These are phyloP conservation scores for Pichia terricola DNA, from an alignment of 1,139 yeast genomes.

Conservation along the genomic window DNA sequence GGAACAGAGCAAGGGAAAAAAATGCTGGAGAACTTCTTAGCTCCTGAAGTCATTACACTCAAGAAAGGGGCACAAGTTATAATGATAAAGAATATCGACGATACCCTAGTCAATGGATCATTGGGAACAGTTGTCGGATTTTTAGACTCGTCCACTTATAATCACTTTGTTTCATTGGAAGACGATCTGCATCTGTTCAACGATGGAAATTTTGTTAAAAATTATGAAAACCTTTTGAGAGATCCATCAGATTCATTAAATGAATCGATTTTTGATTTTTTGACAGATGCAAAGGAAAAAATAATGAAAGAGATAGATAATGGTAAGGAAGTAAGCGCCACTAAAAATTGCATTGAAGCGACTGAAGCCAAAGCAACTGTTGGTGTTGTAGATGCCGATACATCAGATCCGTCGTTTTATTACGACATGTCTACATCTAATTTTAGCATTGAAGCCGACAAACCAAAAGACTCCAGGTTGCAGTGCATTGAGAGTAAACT, in stretches of 20 bases:
- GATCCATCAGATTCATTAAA: background rate
- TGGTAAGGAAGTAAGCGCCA: background rate
- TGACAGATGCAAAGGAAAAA: slow-evolving; percentile 1
- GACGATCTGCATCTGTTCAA: background rate
- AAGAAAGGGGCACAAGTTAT: slow-evolving; percentile 90
- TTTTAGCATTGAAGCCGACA: background rate
- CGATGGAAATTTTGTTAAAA: background rate
- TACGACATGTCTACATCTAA: background rate
- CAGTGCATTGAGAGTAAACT: slow-evolving; percentile 24
- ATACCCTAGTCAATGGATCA: slow-evolving; percentile 83
- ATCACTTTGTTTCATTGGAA: background rate
- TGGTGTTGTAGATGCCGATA: background rate
- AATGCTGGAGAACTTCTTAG: slow-evolving; percentile 57
- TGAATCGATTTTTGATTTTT: slow-evolving; percentile 12
- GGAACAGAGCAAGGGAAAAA: slow-evolving; percentile 34
- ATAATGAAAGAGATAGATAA: slow-evolving; percentile 1
- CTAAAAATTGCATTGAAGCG: slow-evolving; percentile 3
- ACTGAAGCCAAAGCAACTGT: background rate
- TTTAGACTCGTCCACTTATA: slow-evolving; percentile 45
- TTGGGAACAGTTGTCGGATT: slow-evolving; percentile 80
- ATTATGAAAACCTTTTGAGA: background rate
- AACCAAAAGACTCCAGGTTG: slow-evolving; percentile 12
- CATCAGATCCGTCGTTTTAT: background rate
- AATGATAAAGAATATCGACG: slow-evolving; percentile 89
- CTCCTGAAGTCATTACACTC: slow-evolving; percentile 52